These are phyloP conservation scores for Garcia nutans DNA, from an alignment of 345 rosid species.

Conservation along the genomic window DNA sequence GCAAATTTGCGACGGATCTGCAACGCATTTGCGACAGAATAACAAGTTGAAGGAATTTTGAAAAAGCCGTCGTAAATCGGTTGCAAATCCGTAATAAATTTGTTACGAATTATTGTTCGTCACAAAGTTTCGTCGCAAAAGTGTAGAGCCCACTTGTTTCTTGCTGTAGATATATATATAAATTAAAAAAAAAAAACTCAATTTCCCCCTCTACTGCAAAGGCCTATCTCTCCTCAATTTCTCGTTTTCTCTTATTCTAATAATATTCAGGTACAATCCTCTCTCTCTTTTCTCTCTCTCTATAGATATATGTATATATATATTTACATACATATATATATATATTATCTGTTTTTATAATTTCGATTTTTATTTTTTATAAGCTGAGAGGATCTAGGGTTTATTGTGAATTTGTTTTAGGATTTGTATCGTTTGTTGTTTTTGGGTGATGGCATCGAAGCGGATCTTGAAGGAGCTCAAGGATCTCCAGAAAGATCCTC, in stretches of 20 bases:
- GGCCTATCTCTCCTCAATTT: neutral
- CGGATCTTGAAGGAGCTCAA: conserved; percentile 89
- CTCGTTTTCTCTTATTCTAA: conserved; percentile 11
- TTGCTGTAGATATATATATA: no score
- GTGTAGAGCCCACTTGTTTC: conserved; percentile 1
- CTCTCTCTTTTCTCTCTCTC: neutral
- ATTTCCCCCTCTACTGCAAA: neutral
- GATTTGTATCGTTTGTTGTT: conserved; percentile 3
- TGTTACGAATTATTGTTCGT: no score
- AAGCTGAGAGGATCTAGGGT: conserved; percentile 34
- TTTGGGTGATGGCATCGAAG: conserved; percentile 62
- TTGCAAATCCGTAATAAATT: no score
- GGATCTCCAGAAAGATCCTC: conserved; percentile 89
- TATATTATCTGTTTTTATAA: no score
- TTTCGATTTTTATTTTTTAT: neutral
- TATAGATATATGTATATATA: neutral
- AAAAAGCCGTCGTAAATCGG: no score
- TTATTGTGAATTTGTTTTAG: conserved; percentile 19
- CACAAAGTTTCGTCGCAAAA: no score
- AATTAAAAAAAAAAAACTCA: no score
- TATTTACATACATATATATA: no score
- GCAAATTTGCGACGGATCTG: no score
- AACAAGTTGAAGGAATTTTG: no score
- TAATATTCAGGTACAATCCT: neutral
- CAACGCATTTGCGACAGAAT: no score